Evolutionary conservation across 176 grass and related monocot species (phyloP).

Genomic region (Musa acuminata): DNA sequence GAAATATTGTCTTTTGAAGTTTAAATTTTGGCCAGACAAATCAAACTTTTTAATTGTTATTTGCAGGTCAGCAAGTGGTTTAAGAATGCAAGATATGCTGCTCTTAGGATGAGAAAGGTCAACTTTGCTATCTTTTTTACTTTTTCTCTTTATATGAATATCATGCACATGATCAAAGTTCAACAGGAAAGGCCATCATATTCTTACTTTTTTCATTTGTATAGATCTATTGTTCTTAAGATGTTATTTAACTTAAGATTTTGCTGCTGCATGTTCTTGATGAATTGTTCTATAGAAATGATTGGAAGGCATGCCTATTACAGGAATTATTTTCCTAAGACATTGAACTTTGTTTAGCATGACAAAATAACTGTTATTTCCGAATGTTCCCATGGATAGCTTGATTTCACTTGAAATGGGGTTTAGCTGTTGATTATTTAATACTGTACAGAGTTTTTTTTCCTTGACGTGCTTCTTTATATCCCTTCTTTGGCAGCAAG

Average conservation of each 20-base stretch:
- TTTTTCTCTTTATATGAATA: slow-evolving; percentile 11
- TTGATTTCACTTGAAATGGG: no score
- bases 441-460: no score
- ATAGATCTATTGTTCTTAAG: not conserved
- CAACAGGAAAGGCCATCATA: not conserved
- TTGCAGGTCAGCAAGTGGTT: slow-evolving; percentile 90
- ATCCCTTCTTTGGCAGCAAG: not conserved
- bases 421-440: no score
- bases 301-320: no score
- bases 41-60: slow-evolving; percentile 18
- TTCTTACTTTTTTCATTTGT: not conserved
- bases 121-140: slow-evolving; percentile 20
- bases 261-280: not conserved
- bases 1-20: not conserved
- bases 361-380: no score
- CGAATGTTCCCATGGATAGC: no score
- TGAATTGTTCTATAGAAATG: no score
- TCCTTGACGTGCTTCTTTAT: no score
- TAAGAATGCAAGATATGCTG: slow-evolving; percentile 91
- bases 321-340: no score
- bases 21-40: slow-evolving; percentile 1
- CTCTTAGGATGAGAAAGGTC: slow-evolving; percentile 76
- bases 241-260: not conserved
- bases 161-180: slow-evolving; percentile 4
- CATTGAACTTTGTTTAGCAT: no score